phyloP scores from a whole-genome alignment of 805 yeast species.

The Candida ipomoeae region DNA sequence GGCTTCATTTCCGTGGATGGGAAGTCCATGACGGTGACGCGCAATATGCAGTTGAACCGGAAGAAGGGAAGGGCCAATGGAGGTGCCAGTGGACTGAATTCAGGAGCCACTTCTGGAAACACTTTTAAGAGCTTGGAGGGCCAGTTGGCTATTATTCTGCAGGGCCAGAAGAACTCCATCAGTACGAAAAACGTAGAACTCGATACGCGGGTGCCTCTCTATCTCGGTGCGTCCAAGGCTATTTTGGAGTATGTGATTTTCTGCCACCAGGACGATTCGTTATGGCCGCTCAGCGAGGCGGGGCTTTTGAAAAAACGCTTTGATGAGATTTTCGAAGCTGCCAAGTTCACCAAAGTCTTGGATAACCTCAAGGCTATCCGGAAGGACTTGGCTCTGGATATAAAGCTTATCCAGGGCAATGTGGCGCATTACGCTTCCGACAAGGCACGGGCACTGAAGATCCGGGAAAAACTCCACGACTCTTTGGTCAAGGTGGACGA shows the following conservation, averaged over 20 bases:
- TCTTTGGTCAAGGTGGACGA: constrained; percentile 42
- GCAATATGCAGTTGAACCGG: constrained; percentile 71
- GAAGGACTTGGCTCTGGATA: constrained; percentile 73
- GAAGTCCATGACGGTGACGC: constrained; percentile 76
- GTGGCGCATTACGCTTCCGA: constrained; percentile 76
- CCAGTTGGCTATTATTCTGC: constrained; percentile 62
- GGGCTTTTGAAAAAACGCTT: constrained; percentile 82
- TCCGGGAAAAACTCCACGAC: constrained; percentile 43
- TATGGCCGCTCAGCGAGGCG: constrained; percentile 96
- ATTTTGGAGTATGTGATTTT: constrained; percentile 88
- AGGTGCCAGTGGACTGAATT: too few species aligned
- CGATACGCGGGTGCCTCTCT: constrained; percentile 74
- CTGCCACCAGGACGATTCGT: constrained; percentile 95
- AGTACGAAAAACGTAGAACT: constrained; percentile 81
- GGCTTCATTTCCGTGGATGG: constrained; percentile 75
- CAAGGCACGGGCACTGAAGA: constrained; percentile 62
- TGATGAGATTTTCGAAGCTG: constrained; percentile 95
- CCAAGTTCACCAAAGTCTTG: constrained; percentile 85
- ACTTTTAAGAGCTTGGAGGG: constrained; percentile 92
- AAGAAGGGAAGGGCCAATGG: constrained; percentile 36
- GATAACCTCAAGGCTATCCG: constrained; percentile 72
- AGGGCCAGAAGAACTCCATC: constrained; percentile 67
- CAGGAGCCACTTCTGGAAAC: constrained; percentile 24
- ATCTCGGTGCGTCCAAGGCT: constrained; percentile 84
- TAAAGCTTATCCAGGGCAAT: constrained; percentile 70